Evolutionary conservation across 108 stramenopile genomes (phyloP), one percentile per base, ranked within the genome.

Genomic region (Nitzschia sp.): DNA sequence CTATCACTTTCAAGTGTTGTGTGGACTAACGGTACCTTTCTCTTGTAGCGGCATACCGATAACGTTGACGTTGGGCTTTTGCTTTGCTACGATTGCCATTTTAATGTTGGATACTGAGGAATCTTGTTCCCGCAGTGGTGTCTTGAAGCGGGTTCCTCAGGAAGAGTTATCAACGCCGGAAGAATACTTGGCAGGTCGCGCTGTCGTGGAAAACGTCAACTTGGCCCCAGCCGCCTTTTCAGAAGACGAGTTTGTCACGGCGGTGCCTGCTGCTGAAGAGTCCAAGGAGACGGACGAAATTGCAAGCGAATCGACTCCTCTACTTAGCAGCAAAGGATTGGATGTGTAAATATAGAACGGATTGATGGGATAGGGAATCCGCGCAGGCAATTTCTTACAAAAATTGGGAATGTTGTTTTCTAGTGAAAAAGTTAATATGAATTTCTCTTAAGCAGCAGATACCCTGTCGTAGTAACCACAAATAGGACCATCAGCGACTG

Each of bases 51-150:
- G 55, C 2, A 18, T 57, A 36, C 54, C 71, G 0, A 54, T 72
- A n/a, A 19, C 54, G 3, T 63, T 53, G 36, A 51, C 71, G 29
- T 28, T 72, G 26, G 71, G 71, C 9, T 72, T 46, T 55, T 72
- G 71, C 35, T 21, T 72, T 42, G 62, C 71, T 2, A 55, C 62
- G 1, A 13, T 72, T 0, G 47, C 36, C 0, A 15, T 72, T 23
- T 15, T 72, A 1, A 51, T 62, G n/a, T 35, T 72, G 18, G 70
- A 71, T 28, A 27, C n/a, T n/a, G 67, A 68, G 26, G 49, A 48
- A 38, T 62, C 61, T n/a, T 62, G 61, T 25, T 62, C 61, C 25
- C 31, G 61, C 11, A n/a, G 19, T 13, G 61, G 61, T 45, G 59
- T 71, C 15, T 59, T 53, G 58, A 34, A 38, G 11, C 60, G 71